Percentiles rank a stretch among this genome's conserved stretches.
phyloP scores from a whole-genome alignment of 257 asterid genomes.

The Datura wrightii region DNA sequence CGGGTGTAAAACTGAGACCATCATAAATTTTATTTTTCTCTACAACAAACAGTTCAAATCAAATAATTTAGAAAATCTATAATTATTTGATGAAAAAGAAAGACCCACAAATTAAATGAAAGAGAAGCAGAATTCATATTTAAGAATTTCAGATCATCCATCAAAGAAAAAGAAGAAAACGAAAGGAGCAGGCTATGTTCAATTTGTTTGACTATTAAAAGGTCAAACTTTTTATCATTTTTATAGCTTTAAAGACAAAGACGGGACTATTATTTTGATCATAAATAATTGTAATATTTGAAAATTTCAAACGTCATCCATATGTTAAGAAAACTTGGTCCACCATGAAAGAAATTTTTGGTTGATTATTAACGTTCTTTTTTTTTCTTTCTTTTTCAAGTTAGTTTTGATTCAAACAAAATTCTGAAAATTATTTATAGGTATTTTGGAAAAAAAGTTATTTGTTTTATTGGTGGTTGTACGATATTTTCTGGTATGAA shows the following conservation, averaged over 20 bases:
- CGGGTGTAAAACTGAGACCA: too few species aligned
- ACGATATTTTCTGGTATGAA: neutral
- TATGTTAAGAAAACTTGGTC: conserved; percentile 4
- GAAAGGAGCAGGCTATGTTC: neutral
- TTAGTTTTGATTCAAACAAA: neutral
- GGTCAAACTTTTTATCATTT: neutral
- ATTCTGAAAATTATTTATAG: neutral
- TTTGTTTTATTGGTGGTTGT: neutral
- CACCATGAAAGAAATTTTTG: neutral
- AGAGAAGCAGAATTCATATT: neutral
- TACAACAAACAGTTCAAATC: too few species aligned
- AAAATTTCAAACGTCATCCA: neutral
- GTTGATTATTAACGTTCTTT: neutral
- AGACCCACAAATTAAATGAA: neutral
- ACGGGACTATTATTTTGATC: neutral
- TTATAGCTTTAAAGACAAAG: neutral
- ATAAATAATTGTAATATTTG: neutral
- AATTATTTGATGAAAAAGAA: neutral
- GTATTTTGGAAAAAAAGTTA: neutral
- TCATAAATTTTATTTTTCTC: too few species aligned
- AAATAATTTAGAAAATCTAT: too few species aligned
- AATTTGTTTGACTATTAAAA: conserved; percentile 22
- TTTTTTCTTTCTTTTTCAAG: neutral
- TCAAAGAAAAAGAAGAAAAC: neutral
- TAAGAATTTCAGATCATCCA: neutral